Evolutionary conservation across 345 rosid genomes (phyloP).

Genomic region (Sisymbrium altissimum): DNA sequence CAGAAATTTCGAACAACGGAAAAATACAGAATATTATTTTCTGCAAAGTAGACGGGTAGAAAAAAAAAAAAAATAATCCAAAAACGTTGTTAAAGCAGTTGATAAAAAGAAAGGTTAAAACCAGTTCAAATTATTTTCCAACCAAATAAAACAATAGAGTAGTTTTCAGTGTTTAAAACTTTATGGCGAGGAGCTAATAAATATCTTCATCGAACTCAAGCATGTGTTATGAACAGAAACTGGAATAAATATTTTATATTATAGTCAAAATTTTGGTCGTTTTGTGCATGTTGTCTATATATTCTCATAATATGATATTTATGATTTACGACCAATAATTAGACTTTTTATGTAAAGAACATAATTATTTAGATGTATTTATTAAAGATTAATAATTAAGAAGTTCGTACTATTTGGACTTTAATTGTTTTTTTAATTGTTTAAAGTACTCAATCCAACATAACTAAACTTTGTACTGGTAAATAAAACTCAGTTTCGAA

Average conservation of each 20-base stretch:
- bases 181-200: constrained; percentile 18
- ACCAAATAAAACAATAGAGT: background rate
- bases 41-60: constrained; percentile 1
- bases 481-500: background rate
- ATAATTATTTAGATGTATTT: background rate
- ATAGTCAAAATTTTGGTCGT: constrained; percentile 39
- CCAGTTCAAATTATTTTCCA: constrained; percentile 2
- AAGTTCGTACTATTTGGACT: background rate
- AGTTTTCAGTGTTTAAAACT: background rate
- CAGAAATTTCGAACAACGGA: constrained; percentile 38
- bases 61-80: background rate
- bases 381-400: background rate
- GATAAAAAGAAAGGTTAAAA: background rate
- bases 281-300: constrained; percentile 13
- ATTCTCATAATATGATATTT: background rate
- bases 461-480: background rate
- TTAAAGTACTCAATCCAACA: background rate
- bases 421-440: too few relatives aligned
- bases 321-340: background rate
- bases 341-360: background rate
- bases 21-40: constrained; percentile 15
- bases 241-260: background rate
- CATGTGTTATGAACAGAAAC: constrained; percentile 28
- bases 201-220: constrained; percentile 13
- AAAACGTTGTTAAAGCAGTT: background rate